Evolutionary conservation across 2,329 filamentous ascomycete genomes (phyloP).

Genomic region (Xylariaceae sp.): DNA sequence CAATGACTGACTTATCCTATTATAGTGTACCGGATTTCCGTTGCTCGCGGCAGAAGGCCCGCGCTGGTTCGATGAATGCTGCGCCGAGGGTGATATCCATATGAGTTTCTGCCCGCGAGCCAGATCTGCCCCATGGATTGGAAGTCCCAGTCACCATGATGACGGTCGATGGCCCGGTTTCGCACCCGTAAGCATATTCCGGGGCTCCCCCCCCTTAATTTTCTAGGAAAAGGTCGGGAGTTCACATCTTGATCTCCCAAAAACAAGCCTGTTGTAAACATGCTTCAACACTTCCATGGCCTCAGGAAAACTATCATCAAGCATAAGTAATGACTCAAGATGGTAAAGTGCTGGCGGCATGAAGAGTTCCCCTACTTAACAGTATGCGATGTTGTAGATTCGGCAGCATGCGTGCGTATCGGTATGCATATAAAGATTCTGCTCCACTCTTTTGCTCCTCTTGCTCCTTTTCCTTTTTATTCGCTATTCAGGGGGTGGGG

Average conservation of each 20-base stretch:
- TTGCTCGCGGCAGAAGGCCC: slow-evolving; percentile 45
- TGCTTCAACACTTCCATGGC: too few relatives aligned
- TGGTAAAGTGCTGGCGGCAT: slow-evolving; percentile 46
- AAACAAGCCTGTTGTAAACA: too few relatives aligned
- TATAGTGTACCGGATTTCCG: slow-evolving; percentile 48
- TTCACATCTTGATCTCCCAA: too few relatives aligned
- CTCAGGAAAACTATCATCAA: too few relatives aligned
- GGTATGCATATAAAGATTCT: too few relatives aligned
- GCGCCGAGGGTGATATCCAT: slow-evolving; percentile 37
- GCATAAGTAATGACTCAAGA: too few relatives aligned
- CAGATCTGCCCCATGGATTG: slow-evolving; percentile 27
- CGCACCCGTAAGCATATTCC: slow-evolving; percentile 30
- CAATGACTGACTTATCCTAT: too few relatives aligned
- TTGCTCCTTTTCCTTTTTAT: too few relatives aligned
- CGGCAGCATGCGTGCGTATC: slow-evolving; percentile 41
- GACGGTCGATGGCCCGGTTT: slow-evolving; percentile 25
- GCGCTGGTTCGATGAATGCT: slow-evolving; percentile 45
- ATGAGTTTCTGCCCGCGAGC: slow-evolving; percentile 41
- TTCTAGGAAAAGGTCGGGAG: too few relatives aligned
- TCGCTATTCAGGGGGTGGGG: too few relatives aligned
- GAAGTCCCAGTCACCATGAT: slow-evolving; percentile 19
- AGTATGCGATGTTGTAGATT: slow-evolving; percentile 42
- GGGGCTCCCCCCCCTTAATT: too few relatives aligned
- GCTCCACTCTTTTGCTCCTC: too few relatives aligned
- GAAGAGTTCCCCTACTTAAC: slow-evolving; percentile 50